Evolutionary conservation across 2,329 filamentous ascomycete species (phyloP).

Genomic region (Fusarium verrucosum): DNA sequence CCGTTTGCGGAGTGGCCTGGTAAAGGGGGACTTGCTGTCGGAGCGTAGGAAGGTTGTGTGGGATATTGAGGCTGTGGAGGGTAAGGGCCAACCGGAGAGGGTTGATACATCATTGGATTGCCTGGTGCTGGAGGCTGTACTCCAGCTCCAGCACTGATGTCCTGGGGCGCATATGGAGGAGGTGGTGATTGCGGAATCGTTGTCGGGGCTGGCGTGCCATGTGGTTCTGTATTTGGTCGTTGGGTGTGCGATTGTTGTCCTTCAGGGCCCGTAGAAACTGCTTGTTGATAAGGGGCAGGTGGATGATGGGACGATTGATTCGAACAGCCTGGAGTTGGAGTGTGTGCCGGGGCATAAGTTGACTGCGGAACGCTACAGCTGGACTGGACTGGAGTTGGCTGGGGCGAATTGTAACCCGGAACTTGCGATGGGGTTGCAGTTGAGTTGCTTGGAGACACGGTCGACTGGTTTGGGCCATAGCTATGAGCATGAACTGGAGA

Average conservation of each 20-base stretch:
- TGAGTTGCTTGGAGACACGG: background rate
- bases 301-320: background rate
- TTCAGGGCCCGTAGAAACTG: background rate
- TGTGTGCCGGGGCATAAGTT: slow-evolving; percentile 23
- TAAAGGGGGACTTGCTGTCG: slow-evolving; percentile 8
- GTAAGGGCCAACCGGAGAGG: slow-evolving; percentile 17
- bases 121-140: slow-evolving; percentile 23
- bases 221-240: slow-evolving; percentile 18
- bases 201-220: background rate
- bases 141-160: slow-evolving; percentile 11
- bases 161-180: slow-evolving; percentile 39
- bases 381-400: slow-evolving; percentile 15
- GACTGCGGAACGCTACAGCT: slow-evolving; percentile 37
- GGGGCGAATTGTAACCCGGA: slow-evolving; percentile 7
- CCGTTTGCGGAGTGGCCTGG: slow-evolving; percentile 21
- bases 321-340: background rate
- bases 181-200: slow-evolving; percentile 36
- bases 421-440: background rate
- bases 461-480: slow-evolving; percentile 17
- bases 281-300: slow-evolving; percentile 23
- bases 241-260: slow-evolving; percentile 21
- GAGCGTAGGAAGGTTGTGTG: slow-evolving; percentile 38
- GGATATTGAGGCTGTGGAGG: slow-evolving; percentile 38
- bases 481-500: slow-evolving; percentile 16
- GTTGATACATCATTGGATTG: slow-evolving; percentile 24